Evolutionary conservation across 2,329 filamentous ascomycete species (phyloP).

Genomic region (Gremmenia infestans): DNA sequence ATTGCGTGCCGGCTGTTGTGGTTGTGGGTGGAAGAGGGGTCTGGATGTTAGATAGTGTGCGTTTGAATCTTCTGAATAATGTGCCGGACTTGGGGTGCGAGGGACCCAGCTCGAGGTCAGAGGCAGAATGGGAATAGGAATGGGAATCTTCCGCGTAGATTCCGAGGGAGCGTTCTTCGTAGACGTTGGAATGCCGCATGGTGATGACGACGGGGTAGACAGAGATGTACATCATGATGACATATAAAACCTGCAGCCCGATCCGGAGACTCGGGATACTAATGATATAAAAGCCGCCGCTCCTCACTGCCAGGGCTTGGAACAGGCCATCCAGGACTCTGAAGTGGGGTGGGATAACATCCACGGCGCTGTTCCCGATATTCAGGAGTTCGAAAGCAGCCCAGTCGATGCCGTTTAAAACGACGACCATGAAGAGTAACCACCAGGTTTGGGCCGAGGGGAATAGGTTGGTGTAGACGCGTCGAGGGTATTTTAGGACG

Average conservation of each 20-base stretch:
- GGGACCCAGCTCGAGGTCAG: background rate
- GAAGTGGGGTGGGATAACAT: constrained; percentile 45
- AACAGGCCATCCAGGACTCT: constrained; percentile 62
- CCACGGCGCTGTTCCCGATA: constrained; percentile 52
- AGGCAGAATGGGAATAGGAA: background rate
- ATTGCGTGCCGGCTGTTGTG: constrained; percentile 10
- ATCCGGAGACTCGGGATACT: constrained; percentile 50
- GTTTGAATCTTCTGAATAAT: constrained; percentile 5
- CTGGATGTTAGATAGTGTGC: constrained; percentile 4
- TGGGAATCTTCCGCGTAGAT: constrained; percentile 42
- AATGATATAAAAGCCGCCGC: constrained; percentile 63
- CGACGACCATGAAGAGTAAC: constrained; percentile 54
- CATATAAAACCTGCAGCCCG: constrained; percentile 54
- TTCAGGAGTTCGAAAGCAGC: constrained; percentile 61
- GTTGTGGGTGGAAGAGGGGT: background rate
- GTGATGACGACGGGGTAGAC: constrained; percentile 59
- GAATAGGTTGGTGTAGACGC: constrained; percentile 61
- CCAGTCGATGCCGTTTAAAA: constrained; percentile 61
- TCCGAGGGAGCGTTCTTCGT: constrained; percentile 63
- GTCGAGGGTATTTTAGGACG: constrained; percentile 50
- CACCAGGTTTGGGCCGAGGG: constrained; percentile 61
- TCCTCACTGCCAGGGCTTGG: constrained; percentile 58
- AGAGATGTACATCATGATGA: constrained; percentile 64
- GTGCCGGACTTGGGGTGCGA: constrained; percentile 5
- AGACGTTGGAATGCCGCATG: constrained; percentile 65